These are phyloP conservation scores for Chondrus crispus DNA, from an alignment of 23 red algal species.

Conservation along the genomic window DNA sequence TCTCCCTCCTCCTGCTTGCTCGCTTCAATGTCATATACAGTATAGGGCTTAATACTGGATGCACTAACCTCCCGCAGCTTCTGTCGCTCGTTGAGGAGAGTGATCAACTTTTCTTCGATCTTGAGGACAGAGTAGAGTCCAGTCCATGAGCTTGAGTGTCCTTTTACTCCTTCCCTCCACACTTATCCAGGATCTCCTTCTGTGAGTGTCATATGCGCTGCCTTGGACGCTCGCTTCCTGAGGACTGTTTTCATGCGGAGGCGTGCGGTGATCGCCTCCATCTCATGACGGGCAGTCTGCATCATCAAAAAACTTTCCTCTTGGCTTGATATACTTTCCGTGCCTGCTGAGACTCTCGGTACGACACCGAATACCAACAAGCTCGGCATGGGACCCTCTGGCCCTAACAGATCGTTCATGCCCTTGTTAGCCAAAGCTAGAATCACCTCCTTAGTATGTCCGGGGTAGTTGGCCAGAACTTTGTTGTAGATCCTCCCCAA, in stretches of 20 bases:
- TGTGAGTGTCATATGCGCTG: neutral
- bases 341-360: neutral
- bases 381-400: neutral
- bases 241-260: neutral
- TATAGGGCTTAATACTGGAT: neutral
- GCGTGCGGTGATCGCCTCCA: neutral
- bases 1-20: too few relatives aligned
- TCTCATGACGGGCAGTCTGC: neutral
- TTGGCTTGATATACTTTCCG: neutral
- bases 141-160: neutral
- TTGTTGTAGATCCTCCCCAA: neutral
- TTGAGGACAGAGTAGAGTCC: neutral
- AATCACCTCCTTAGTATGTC: neutral
- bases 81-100: neutral
- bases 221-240: neutral
- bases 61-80: neutral
- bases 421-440: neutral
- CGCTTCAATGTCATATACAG: too few relatives aligned
- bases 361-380: slow-evolving; percentile 26
- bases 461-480: neutral
- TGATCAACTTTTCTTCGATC: neutral
- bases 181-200: neutral
- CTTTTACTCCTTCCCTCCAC: neutral
- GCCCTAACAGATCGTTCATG: slow-evolving; percentile 27
- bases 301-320: neutral